phyloP scores from a whole-genome alignment of 2,329 filamentous ascomycete species.

The Metarhizium album region DNA sequence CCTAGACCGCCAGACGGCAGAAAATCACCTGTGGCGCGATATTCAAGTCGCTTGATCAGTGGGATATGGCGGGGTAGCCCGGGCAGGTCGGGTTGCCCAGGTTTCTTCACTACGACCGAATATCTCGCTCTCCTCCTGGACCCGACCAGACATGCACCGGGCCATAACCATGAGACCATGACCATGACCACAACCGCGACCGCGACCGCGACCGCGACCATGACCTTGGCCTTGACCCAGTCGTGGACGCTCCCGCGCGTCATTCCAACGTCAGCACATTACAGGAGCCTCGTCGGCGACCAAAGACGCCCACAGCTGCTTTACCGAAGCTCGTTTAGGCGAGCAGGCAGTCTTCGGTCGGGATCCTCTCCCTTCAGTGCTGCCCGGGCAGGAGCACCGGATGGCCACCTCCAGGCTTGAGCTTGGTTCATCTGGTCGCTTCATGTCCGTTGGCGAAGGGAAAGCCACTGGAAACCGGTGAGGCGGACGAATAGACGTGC shows the following conservation, averaged over 20 bases:
- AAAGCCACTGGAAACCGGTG: constrained; percentile 1
- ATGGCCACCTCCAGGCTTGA: not conserved
- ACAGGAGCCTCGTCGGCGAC: not conserved
- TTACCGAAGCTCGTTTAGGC: not conserved
- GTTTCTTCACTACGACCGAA: too few relatives aligned
- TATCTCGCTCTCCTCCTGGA: not conserved
- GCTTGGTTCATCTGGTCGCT: not conserved
- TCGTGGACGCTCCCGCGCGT: too few relatives aligned
- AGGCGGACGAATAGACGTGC: constrained; percentile 1
- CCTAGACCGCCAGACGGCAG: not conserved
- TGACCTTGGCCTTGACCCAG: too few relatives aligned
- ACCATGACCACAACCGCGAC: too few relatives aligned
- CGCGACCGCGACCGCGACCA: too few relatives aligned
- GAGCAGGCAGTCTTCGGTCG: not conserved
- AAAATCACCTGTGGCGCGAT: not conserved
- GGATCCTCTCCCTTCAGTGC: not conserved
- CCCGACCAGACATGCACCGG: not conserved
- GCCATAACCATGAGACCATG: too few relatives aligned
- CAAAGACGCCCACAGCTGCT: not conserved
- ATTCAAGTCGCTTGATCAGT: not conserved
- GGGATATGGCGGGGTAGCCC: constrained; percentile 3
- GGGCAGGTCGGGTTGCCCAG: too few relatives aligned
- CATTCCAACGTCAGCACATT: not conserved
- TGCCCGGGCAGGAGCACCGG: not conserved
- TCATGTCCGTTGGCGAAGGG: not conserved